A percentile compares a stretch with the other conserved stretches of the same genome.
Evolutionary conservation across 495 filamentous ascomycete genomes (phyloP).

Genomic region (Penicillium macrosclerotiorum): DNA sequence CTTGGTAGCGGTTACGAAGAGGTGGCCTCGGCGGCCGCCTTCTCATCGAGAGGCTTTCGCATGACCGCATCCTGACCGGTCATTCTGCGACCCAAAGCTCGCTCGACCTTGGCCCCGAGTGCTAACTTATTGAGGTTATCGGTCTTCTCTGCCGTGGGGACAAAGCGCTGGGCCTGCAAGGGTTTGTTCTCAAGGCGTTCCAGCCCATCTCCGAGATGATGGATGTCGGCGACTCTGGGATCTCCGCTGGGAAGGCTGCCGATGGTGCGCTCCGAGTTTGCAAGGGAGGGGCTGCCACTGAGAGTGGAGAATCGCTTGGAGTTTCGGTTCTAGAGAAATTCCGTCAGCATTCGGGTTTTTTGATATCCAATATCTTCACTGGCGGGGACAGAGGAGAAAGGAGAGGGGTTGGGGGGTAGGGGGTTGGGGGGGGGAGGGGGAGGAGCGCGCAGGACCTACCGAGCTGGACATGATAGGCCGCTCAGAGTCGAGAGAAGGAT

Average conservation of each 20-base stretch:
- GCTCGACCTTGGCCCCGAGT: constrained; percentile 89
- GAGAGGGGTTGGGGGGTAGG: not conserved
- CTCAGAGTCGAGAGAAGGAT: constrained; percentile 67
- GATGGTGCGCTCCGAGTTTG: constrained; percentile 60
- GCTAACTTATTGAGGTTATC: constrained; percentile 87
- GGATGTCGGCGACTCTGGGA: constrained; percentile 66
- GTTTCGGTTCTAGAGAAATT: constrained; percentile 51
- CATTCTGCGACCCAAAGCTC: constrained; percentile 88
- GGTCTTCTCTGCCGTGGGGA: constrained; percentile 75
- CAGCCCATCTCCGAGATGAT: constrained; percentile 75
- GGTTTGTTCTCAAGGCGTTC: constrained; percentile 91
- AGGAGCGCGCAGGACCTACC: constrained; percentile 50
- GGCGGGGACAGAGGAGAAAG: not conserved
- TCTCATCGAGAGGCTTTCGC: constrained; percentile 56
- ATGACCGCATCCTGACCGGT: constrained; percentile 88
- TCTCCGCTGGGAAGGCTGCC: constrained; percentile 59
- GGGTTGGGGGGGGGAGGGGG: constrained; percentile 11
- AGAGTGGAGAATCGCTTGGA: constrained; percentile 82
- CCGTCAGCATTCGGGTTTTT: not conserved
- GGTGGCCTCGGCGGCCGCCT: constrained; percentile 34
- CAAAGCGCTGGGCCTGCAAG: constrained; percentile 79
- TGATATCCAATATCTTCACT: not conserved
- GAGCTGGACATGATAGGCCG: constrained; percentile 75
- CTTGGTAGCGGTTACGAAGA: constrained; percentile 11
- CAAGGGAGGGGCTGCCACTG: constrained; percentile 69